Evolutionary conservation across 768 basidiomycete genomes (phyloP).

Genomic region (Hemileccinum rubropunctum): DNA sequence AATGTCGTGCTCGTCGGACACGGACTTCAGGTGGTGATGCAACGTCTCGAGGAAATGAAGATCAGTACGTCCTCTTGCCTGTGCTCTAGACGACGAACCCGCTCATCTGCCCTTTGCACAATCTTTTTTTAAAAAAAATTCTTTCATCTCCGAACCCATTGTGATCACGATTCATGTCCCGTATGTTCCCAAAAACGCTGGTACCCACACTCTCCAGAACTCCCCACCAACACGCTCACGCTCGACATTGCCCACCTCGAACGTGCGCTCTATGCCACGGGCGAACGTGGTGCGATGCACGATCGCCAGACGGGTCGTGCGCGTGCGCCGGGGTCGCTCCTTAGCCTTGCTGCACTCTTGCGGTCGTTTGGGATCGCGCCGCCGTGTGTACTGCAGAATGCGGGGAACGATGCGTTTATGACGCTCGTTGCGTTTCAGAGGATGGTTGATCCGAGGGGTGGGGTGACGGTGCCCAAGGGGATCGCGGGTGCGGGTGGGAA

Average conservation of each 20-base stretch:
- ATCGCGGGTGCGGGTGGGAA: too few species aligned
- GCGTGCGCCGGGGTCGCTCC: conserved; percentile 49
- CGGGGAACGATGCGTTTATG: conserved; percentile 81
- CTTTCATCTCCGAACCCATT: too few species aligned
- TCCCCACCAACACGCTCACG: conserved; percentile 70
- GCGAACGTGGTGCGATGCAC: conserved; percentile 57
- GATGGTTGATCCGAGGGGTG: conserved; percentile 56
- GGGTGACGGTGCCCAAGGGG: background rate
- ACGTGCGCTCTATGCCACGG: conserved; percentile 54
- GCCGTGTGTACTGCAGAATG: conserved; percentile 55
- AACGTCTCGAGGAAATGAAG: conserved; percentile 72
- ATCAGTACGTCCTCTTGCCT: conserved; percentile 53
- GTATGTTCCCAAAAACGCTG: background rate
- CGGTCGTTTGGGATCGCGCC: conserved; percentile 46
- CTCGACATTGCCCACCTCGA: conserved; percentile 68
- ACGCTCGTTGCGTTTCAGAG: conserved; percentile 65
- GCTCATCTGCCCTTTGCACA: background rate
- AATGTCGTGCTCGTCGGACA: conserved; percentile 72
- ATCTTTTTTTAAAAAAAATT: too few species aligned
- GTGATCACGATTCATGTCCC: too few species aligned
- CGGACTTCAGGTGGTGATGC: conserved; percentile 50
- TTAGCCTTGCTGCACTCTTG: conserved; percentile 65
- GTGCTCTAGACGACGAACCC: background rate
- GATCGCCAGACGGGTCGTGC: conserved; percentile 55
- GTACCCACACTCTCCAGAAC: conserved; percentile 39